A percentile compares a stretch with the other conserved stretches of the same genome.
Evolutionary conservation across 352 stramenopile species (phyloP).

Genomic region (Pythium vanterpoolii): DNA sequence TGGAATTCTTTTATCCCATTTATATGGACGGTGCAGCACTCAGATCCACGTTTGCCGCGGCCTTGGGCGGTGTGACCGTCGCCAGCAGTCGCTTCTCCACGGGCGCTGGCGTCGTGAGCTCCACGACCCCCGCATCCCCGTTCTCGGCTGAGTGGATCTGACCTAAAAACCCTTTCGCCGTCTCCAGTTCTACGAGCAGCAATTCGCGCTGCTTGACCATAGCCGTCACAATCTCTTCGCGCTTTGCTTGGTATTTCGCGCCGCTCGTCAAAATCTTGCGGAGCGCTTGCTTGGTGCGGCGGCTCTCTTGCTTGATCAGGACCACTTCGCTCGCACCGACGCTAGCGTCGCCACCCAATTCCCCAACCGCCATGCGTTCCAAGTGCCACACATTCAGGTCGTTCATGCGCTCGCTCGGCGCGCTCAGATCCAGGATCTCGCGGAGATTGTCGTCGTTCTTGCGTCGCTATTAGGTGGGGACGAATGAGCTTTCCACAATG

Average conservation of each 20-base stretch:
- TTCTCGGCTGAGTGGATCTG: conserved; percentile 52
- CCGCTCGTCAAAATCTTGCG: conserved; percentile 57
- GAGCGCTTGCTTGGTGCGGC: conserved; percentile 54
- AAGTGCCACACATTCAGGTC: conserved; percentile 75
- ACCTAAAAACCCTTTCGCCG: conserved; percentile 71
- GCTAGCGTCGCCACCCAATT: conserved; percentile 42
- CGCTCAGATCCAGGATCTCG: conserved; percentile 74
- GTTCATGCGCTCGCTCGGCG: conserved; percentile 48
- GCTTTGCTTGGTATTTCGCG: conserved; percentile 42
- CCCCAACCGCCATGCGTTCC: conserved; percentile 77
- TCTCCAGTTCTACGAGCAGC: conserved; percentile 56
- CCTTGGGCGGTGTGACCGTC: conserved; percentile 48
- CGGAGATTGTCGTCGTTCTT: conserved; percentile 70
- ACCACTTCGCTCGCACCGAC: conserved; percentile 39
- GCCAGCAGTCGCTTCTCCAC: conserved; percentile 65
- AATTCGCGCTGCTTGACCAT: conserved; percentile 74
- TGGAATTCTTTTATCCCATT: not conserved
- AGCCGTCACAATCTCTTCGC: conserved; percentile 49
- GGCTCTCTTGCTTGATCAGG: conserved; percentile 57
- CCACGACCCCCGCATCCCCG: conserved; percentile 32
- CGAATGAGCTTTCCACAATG: not conserved
- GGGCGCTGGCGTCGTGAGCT: conserved; percentile 51
- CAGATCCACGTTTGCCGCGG: conserved; percentile 42
- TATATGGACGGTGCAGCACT: conserved; percentile 51
- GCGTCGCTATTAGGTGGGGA: conserved; percentile 44